Base-by-base conservation (phyloP, 1,284 basidiomycete genomes). In the Schizophyllum commune region DNA sequence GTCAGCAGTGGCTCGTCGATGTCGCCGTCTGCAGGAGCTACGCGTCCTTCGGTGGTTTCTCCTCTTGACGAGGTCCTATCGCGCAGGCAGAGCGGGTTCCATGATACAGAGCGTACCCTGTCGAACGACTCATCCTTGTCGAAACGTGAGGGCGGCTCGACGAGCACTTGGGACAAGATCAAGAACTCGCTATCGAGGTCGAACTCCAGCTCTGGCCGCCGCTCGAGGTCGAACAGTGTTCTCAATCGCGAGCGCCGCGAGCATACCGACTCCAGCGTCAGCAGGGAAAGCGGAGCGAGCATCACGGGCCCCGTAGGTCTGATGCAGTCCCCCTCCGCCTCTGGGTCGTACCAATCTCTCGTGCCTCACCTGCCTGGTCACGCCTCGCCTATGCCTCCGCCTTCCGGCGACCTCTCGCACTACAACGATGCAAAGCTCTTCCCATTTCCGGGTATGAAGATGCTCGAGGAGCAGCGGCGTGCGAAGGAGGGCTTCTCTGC, bases 371-470 rank as follows among this genome's bases (percentile, higher is more conserved):
- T 78, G 32, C 77, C 82, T 61, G 75, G 77, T 57, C 78, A 82
- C 64, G 78, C 57, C 77, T 90, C 89, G 7, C 87, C 89, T 17
- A 83, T 91, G 56, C 89, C 90, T 27, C 80, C 83, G 20, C 80
- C 83, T 17, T 85, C 86, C 19, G 79, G 80, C 20, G 79, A 80
- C 67, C 67, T 79, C 69, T 71, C 75, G 9, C 80, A 83, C 68
- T 92, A 93, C 71, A 81, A 82, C 60, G 86, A 91, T 67, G 80
- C 88, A 32, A 96, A 96, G 71, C 78, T 96, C 20, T 91, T 91
- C 71, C 93, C 93, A 0, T 96, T 96, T 79, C 92, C 93, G 5
- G 92, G 90, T 33, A 88, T 94, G 68, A 81, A 84, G 65, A 83
- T 82, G 65, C 78, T 93, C 34, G 88, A 92, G 70, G 87, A 89